Evolutionary conservation across 306 rosid species (phyloP).

Genomic region (Sicyos baderoa): DNA sequence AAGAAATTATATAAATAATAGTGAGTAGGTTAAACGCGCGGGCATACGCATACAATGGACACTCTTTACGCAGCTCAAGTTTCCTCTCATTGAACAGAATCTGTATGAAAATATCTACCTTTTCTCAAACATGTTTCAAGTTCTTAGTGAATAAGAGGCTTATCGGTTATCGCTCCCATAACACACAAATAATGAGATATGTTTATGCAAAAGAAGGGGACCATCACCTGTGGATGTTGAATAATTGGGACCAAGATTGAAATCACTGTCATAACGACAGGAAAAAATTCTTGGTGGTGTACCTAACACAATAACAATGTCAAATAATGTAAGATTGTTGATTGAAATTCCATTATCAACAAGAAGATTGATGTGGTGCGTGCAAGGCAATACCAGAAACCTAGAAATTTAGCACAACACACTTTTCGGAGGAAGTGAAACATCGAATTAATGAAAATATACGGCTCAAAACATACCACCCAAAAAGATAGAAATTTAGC

Average conservation of each 20-base stretch:
- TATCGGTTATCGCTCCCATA: neutral
- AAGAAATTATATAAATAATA: constrained; percentile 27
- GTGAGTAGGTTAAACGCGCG: neutral
- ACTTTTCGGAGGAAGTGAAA: neutral
- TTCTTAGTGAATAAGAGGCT: neutral
- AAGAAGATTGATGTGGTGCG: neutral
- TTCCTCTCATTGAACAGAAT: neutral
- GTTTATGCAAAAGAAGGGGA: constrained; percentile 19
- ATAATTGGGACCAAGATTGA: constrained; percentile 83
- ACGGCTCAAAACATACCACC: too few species aligned
- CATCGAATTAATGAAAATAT: neutral
- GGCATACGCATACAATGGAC: neutral
- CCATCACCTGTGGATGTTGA: constrained; percentile 73
- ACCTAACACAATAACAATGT: constrained; percentile 43
- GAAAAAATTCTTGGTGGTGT: constrained; percentile 72
- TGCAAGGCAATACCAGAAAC: neutral
- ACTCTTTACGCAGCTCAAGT: neutral
- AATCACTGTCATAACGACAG: constrained; percentile 64
- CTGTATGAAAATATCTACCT: too few species aligned
- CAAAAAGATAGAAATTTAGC: too few species aligned
- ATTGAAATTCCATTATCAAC: neutral
- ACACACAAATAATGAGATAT: neutral
- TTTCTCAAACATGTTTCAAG: too few species aligned
- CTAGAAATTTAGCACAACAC: neutral
- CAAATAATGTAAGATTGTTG: neutral